phyloP scores from a whole-genome alignment of 1,284 basidiomycete species.

The Pseudozyma flocculosa region DNA sequence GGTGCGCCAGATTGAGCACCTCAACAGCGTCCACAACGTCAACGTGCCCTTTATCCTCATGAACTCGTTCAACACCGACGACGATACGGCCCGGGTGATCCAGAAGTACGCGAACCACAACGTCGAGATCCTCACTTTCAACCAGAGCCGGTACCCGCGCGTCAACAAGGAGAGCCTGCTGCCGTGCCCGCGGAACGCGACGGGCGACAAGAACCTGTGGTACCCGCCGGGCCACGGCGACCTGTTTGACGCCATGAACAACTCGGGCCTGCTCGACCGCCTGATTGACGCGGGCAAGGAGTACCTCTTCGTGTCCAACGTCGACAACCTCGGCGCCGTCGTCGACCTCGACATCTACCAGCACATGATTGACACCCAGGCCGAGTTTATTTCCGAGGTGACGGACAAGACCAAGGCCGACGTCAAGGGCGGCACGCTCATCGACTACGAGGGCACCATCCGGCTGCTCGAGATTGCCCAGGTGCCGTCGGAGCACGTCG shows the following conservation, averaged over 20 bases:
- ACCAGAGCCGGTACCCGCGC: slow-evolving; percentile 97
- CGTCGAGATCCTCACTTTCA: slow-evolving; percentile 68
- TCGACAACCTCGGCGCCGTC: slow-evolving; percentile 97
- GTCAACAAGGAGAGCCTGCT: slow-evolving; percentile 93
- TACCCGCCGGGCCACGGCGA: slow-evolving; percentile 96
- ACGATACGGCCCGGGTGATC: slow-evolving; percentile 70
- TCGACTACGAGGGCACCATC: slow-evolving; percentile 92
- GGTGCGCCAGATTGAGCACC: slow-evolving; percentile 90
- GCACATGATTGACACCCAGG: slow-evolving; percentile 60
- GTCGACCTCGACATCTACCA: slow-evolving; percentile 69
- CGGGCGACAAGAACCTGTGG: slow-evolving; percentile 94
- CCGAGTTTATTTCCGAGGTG: slow-evolving; percentile 64
- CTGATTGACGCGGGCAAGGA: slow-evolving; percentile 94
- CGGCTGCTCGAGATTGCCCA: slow-evolving; percentile 97
- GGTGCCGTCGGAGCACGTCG: slow-evolving; percentile 94
- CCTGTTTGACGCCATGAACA: slow-evolving; percentile 85
- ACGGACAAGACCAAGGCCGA: slow-evolving; percentile 99
- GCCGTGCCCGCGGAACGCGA: slow-evolving; percentile 80
- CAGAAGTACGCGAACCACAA: slow-evolving; percentile 92
- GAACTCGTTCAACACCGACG: slow-evolving; percentile 97
- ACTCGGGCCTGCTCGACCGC: slow-evolving; percentile 94
- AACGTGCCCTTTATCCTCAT: slow-evolving; percentile 97
- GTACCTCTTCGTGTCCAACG: slow-evolving; percentile 98
- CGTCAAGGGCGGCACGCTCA: slow-evolving; percentile 95
- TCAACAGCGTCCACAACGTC: slow-evolving; percentile 66